A percentile compares a stretch with the other conserved stretches of the same genome.
Conservation (phyloP, 495 filamentous ascomycete species). For the Staphylotrichum tortipilum region DNA sequence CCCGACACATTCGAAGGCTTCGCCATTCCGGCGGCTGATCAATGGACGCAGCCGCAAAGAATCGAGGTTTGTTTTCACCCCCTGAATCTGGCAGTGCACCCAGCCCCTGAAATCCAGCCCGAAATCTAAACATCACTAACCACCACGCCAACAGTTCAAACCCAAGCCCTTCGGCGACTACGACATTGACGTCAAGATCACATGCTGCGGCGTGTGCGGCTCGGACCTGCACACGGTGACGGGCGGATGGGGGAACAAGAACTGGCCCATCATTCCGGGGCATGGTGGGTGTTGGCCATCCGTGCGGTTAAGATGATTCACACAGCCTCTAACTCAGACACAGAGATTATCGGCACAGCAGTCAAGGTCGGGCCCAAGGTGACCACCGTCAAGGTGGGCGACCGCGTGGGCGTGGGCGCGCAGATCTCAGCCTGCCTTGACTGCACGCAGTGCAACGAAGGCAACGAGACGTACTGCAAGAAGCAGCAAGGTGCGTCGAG, state of each 20-base stretch:
- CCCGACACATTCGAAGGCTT: slow-evolving; percentile 72
- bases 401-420: slow-evolving; percentile 73
- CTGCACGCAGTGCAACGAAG: slow-evolving; percentile 33
- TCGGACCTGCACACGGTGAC: slow-evolving; percentile 72
- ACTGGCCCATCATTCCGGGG: slow-evolving; percentile 31
- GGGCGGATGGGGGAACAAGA: slow-evolving; percentile 60
- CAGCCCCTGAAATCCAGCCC: neutral
- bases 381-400: slow-evolving; percentile 53
- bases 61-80: neutral
- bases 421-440: slow-evolving; percentile 65
- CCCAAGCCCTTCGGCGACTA: slow-evolving; percentile 68
- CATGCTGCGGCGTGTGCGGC: slow-evolving; percentile 67
- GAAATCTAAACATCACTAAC: neutral
- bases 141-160: slow-evolving; percentile 46
- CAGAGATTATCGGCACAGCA: slow-evolving; percentile 61
- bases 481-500: slow-evolving; percentile 35
- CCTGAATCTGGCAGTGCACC: neutral
- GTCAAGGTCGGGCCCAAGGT: slow-evolving; percentile 52
- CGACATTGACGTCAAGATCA: slow-evolving; percentile 61
- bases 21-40: slow-evolving; percentile 24
- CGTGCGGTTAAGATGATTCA: slow-evolving; percentile 27
- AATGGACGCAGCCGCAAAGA: slow-evolving; percentile 14
- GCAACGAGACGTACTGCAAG: slow-evolving; percentile 75
- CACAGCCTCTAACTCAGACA: neutral
- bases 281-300: slow-evolving; percentile 64